Evolutionary conservation across 306 rosid species (phyloP).

Genomic region (Quercus rubra): DNA sequence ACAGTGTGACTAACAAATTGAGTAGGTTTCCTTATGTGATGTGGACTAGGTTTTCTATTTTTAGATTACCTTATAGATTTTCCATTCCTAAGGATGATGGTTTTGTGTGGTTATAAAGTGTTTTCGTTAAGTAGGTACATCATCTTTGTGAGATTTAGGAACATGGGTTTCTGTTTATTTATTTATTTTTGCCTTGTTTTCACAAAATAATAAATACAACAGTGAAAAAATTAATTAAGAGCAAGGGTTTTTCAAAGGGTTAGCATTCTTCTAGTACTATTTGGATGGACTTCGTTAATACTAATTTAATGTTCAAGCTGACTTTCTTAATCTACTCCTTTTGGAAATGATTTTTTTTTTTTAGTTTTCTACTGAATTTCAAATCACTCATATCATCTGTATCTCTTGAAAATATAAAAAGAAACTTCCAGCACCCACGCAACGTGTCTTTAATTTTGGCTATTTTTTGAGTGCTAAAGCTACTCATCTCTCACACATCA

Average conservation of each 20-base stretch:
- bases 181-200: background rate
- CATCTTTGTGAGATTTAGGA: constrained; percentile 3
- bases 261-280: background rate
- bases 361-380: constrained; percentile 1
- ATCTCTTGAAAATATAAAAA: background rate
- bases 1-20: background rate
- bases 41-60: constrained; percentile 11
- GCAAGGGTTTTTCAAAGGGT: background rate
- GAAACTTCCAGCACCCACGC: background rate
- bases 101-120: background rate
- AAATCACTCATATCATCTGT: background rate
- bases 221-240: background rate
- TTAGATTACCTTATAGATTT: background rate
- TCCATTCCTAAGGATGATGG: background rate
- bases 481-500: background rate
- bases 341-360: background rate
- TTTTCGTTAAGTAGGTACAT: background rate
- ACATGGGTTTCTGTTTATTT: background rate
- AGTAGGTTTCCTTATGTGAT: background rate
- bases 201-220: constrained; percentile 4
- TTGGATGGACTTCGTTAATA: background rate
- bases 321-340: constrained; percentile 2
- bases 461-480: background rate
- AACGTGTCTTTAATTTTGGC: background rate
- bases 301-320: background rate